Conservation (phyloP, 179 eudicot genomes). For the Camellia oleifera region DNA sequence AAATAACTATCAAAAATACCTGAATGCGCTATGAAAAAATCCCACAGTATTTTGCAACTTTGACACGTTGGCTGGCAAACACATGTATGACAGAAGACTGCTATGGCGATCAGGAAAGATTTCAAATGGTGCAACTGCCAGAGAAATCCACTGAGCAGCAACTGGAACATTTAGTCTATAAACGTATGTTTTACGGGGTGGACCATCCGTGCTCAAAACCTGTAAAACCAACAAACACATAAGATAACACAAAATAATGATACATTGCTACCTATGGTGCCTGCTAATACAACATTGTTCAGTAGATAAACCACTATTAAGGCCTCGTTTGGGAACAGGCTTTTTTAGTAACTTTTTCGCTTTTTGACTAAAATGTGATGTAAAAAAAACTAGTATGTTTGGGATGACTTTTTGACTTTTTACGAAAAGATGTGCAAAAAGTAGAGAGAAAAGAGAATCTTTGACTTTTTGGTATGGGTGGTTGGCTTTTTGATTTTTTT, state of each 20-base stretch:
- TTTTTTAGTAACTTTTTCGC: too few relatives aligned
- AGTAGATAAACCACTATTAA: background rate
- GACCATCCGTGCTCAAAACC: slow-evolving; percentile 90
- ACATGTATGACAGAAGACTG: slow-evolving; percentile 71
- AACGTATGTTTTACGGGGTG: slow-evolving; percentile 80
- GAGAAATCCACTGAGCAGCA: slow-evolving; percentile 83
- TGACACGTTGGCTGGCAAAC: slow-evolving; percentile 58
- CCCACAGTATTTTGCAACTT: slow-evolving; percentile 70
- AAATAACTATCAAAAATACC: slow-evolving; percentile 35
- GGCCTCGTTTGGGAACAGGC: too few relatives aligned
- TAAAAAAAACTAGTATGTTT: too few relatives aligned
- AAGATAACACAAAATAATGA: background rate
- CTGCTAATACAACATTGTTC: background rate
- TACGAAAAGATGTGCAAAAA: too few relatives aligned
- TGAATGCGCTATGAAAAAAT: slow-evolving; percentile 82
- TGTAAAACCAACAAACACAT: slow-evolving; percentile 23
- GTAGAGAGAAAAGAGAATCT: too few relatives aligned
- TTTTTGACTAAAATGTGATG: too few relatives aligned
- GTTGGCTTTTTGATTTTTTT: too few relatives aligned
- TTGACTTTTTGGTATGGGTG: too few relatives aligned
- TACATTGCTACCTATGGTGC: background rate
- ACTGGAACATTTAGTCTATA: slow-evolving; percentile 80
- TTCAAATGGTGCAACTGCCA: slow-evolving; percentile 91
- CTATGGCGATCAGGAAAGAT: slow-evolving; percentile 73
- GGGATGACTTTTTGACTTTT: too few relatives aligned